These are phyloP conservation scores for Blastobotrys serpentis DNA, from an alignment of 1,139 yeast genomes.

Conservation along the genomic window DNA sequence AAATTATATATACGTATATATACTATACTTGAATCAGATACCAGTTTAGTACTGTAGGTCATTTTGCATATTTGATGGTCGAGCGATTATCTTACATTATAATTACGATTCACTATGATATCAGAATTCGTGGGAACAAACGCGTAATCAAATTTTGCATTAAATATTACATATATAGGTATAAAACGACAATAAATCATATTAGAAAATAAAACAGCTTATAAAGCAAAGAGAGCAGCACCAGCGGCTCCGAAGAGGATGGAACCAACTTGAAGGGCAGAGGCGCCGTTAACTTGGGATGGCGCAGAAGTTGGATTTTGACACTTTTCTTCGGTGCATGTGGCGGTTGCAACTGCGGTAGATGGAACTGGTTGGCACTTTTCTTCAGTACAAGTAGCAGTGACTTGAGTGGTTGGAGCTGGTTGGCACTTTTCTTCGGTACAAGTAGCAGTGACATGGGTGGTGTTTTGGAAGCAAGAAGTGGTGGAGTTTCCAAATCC, in stretches of 20 bases:
- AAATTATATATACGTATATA: no score
- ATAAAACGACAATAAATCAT: no score
- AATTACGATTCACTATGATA: no score
- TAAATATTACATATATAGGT: no score
- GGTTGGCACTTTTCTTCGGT: not conserved
- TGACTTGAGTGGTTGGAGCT: not conserved
- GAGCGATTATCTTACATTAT: no score
- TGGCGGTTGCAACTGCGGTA: constrained; percentile 1
- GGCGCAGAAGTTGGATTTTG: constrained; percentile 1
- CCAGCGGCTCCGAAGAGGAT: constrained; percentile 13
- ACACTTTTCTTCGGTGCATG: constrained; percentile 2
- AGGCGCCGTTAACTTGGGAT: constrained; percentile 1
- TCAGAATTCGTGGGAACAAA: no score
- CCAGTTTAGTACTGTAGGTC: no score
- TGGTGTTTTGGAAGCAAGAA: not conserved
- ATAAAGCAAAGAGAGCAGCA: constrained; percentile 9
- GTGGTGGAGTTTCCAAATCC: not conserved
- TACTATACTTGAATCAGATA: no score
- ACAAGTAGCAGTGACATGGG: constrained; percentile 5
- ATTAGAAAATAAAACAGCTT: no score
- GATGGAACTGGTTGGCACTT: not conserved
- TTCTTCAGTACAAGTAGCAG: not conserved
- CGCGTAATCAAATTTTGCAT: no score
- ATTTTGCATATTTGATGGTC: no score
- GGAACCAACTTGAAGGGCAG: constrained; percentile 6